Conservation (phyloP, 2,329 filamentous ascomycete species). For the Tolypocladium endophyticum region DNA sequence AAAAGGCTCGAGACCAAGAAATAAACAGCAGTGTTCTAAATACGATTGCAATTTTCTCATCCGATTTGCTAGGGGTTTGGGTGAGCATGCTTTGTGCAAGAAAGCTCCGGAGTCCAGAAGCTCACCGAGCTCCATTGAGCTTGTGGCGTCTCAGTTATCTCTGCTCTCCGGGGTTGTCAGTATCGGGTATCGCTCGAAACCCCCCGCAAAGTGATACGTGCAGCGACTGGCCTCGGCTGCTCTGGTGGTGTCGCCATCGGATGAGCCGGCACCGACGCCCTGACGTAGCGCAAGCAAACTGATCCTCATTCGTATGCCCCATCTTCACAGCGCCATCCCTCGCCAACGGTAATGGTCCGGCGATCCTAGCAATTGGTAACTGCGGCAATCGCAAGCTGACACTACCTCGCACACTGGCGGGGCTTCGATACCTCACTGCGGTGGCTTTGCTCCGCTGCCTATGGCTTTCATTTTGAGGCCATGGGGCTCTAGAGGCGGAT, state of each 20-base stretch:
- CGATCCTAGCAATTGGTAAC: background rate
- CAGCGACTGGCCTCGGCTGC: background rate
- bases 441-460: background rate
- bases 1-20: too few species aligned
- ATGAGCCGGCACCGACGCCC: background rate
- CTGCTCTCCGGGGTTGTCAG: background rate
- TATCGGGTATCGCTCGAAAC: background rate
- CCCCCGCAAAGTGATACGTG: too few species aligned
- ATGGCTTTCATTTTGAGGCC: background rate
- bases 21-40: too few species aligned
- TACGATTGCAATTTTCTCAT: too few species aligned
- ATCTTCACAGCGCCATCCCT: background rate
- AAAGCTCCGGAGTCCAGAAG: background rate
- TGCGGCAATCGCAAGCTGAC: background rate
- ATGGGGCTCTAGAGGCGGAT: background rate
- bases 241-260: background rate
- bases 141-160: background rate
- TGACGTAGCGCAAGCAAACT: background rate
- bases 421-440: background rate
- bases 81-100: background rate
- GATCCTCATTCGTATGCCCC: background rate
- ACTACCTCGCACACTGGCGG: background rate
- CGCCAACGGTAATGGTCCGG: background rate
- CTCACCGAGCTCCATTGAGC: background rate
- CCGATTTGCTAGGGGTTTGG: background rate